Evolutionary conservation across 306 rosid genomes (phyloP), one percentile per base, ranked within the genome.

Genomic region (Acacia melanoxylon): DNA sequence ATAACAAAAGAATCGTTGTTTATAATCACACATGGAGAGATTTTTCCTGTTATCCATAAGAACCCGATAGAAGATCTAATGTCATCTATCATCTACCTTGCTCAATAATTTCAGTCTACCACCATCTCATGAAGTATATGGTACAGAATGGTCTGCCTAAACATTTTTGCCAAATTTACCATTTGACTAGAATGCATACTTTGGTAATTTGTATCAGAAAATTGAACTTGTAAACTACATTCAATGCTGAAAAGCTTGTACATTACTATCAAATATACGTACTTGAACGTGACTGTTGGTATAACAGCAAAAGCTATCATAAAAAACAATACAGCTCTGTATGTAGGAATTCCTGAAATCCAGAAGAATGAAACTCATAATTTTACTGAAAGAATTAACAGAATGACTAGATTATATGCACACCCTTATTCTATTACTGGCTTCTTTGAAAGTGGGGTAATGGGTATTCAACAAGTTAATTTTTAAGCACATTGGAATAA

Each of bases 281-380:
- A 96, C 97, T 96, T 96, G 91, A 85, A 83, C 72, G 89, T 11
- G 49, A 96, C 77, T 6, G 99, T 96, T 31, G 99, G 97, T 85
- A 89, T 84, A 82, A 93, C 92, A 78, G 85, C 98, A 81, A 93
- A 92, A 82, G 83, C 90, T 86, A 89, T 79, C 99, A 93, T 93
- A 81, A 91, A 27, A 76, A 70, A 81, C 86, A 96, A 68, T 84
- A 88, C 84, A 37, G 82, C 87, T 44, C 14, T 59, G 83, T 80
- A 76, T 69, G 91, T 89, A 42, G 90, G 85, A 61, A 93, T 75
- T 80, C 87, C 98, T 95, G 93, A 85, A 80, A 84, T 58, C 51
- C 66, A 56, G 51, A 63, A 83, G 35, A 76, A 83, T 31, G n/a
- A 76, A 86, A 77, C 25, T 48, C 66, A 77, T 62, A 83, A 63